phyloP scores from a whole-genome alignment of 805 yeast genomes.

The Ogataea henricii region DNA sequence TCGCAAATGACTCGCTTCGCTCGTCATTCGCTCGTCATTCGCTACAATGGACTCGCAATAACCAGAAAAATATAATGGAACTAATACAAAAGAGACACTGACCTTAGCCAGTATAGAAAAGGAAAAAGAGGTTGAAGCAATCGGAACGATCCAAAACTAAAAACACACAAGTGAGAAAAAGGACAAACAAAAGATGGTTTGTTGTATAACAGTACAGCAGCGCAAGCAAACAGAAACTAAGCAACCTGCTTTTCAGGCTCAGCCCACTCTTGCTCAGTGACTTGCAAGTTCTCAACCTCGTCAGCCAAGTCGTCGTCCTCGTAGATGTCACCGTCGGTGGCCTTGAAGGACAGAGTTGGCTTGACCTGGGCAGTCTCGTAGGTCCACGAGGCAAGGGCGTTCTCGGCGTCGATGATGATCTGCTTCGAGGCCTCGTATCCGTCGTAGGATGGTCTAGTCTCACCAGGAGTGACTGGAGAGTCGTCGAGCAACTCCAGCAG shows the following conservation, averaged over 20 bases:
- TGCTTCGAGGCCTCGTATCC: conserved; percentile 98
- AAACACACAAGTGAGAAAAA: conserved; percentile 12
- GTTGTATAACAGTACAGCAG: conserved; percentile 1
- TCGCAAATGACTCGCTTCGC: not conserved
- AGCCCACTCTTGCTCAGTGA: conserved; percentile 43
- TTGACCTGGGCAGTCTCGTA: conserved; percentile 79
- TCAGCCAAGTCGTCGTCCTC: conserved; percentile 54
- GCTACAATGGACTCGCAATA: too few species aligned
- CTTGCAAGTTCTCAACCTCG: conserved; percentile 50
- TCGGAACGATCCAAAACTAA: conserved; percentile 14
- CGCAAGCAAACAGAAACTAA: conserved; percentile 15
- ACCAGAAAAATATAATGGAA: not conserved
- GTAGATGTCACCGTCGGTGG: conserved; percentile 47
- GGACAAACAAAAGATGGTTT: not conserved
- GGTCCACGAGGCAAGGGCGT: conserved; percentile 89
- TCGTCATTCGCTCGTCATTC: not conserved
- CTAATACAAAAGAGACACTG: conserved; percentile 6
- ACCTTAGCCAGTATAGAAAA: conserved; percentile 1
- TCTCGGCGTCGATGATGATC: conserved; percentile 95
- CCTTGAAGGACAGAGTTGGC: conserved; percentile 73
- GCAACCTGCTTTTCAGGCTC: conserved; percentile 32
- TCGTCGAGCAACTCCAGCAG: conserved; percentile 93
- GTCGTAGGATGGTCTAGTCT: conserved; percentile 96
- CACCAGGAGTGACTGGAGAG: conserved; percentile 98
- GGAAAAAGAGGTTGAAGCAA: conserved; percentile 8